Base-by-base conservation (phyloP, 805 yeast genomes). In the Candida gorgasii region DNA sequence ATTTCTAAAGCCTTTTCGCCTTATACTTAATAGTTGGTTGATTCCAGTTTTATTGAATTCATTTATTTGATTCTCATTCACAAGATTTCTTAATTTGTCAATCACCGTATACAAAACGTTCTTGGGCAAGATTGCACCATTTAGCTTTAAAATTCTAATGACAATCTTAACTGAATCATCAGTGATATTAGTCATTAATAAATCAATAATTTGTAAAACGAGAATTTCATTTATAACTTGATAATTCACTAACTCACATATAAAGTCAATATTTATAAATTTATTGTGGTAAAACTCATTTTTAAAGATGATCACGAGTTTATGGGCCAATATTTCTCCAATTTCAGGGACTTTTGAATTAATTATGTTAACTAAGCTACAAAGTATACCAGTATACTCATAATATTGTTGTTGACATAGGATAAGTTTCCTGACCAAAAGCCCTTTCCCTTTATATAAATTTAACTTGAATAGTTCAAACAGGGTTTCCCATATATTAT, bases 291-390 rank as follows among this genome's bases (percentile, higher is more conserved):
- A 65, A 58, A 68, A 82, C 0, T 74, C 73, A 47, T 72, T 69
- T 34, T 82, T 73, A 61, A 87, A 86, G 43, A 73, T 80, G 3
- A 80, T 52, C 1, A 84, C 65, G 19, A 83, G 59, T 46, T 93
- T 67, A 7, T 71, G 54, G 0, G 73, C 57, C 23, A 86, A 48
- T 4, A 83, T 57, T 43, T 75, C 75, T 2, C 95, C 96, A 13
- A 87, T 62, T 26, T 76, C 76, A 0, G 95, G 93, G 3, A 86
- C 58, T 49, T 83, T 78, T 4, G 85, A 74, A 59, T 86, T 84
- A 8, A 89, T 39, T 0, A 83, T 72, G 1, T 83, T 72, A 0
- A 77, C 71, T 26, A 89, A 52, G 0, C 85, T 65, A 0, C 89
- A 79, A 50, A 76, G 82, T 1, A 75, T 71, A 0, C 78, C 61